A percentile compares a stretch with the other conserved stretches of the same genome.
Conservation (phyloP, 139 green algal genomes). For the Pleodorina starrii region DNA sequence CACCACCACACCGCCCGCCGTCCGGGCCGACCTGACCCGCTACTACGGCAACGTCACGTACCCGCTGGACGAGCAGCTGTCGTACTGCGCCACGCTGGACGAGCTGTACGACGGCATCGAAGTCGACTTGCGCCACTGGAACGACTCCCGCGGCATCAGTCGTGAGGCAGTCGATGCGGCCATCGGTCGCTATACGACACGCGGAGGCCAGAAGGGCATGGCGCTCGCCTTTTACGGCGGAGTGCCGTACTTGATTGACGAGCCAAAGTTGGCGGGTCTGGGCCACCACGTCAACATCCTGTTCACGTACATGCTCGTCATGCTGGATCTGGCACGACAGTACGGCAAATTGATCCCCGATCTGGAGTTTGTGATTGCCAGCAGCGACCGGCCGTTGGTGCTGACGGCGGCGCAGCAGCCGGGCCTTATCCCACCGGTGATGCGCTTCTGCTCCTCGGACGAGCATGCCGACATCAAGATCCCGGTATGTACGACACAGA, state of each 20-base stretch:
- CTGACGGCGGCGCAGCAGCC: constrained; percentile 2
- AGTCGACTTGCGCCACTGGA: constrained; percentile 29
- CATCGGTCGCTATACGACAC: neutral
- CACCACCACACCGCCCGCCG: neutral
- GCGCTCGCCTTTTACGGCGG: constrained; percentile 54
- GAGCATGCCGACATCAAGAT: constrained; percentile 56
- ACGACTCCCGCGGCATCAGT: neutral
- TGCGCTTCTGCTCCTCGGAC: constrained; percentile 37
- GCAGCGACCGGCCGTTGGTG: constrained; percentile 52
- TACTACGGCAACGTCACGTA: constrained; percentile 39
- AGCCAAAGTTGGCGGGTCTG: neutral
- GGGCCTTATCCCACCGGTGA: constrained; percentile 21
- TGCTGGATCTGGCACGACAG: constrained; percentile 51
- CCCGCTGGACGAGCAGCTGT: constrained; percentile 29
- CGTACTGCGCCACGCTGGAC: constrained; percentile 22
- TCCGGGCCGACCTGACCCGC: neutral
- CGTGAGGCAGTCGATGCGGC: constrained; percentile 2
- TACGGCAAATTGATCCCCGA: constrained; percentile 60
- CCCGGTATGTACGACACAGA: constrained; percentile 19
- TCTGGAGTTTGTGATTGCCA: constrained; percentile 61
- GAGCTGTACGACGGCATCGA: constrained; percentile 33
- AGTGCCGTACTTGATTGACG: constrained; percentile 51
- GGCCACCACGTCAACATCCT: constrained; percentile 61
- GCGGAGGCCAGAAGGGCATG: constrained; percentile 34
- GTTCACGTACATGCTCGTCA: constrained; percentile 65